Conservation (phyloP, 2,329 filamentous ascomycete genomes). For the Fusarium oligoseptatum region DNA sequence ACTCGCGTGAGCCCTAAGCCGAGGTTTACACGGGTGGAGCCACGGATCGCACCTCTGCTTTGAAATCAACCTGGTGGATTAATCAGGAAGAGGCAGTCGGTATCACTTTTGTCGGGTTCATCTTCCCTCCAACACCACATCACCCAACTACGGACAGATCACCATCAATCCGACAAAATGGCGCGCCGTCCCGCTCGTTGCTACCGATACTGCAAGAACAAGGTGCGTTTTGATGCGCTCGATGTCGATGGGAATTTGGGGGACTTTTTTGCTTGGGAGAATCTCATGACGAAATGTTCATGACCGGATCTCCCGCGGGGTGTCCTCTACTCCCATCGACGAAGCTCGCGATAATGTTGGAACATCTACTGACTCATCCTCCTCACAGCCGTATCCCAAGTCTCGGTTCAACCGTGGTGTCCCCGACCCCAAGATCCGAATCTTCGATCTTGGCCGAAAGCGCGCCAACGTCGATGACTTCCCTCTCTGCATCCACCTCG, state of each 20-base stretch:
- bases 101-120: slow-evolving; percentile 46
- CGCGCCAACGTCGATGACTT: slow-evolving; percentile 99
- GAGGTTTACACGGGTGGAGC: slow-evolving; percentile 53
- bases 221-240: slow-evolving; percentile 73
- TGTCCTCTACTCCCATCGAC: slow-evolving; percentile 8
- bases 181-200: slow-evolving; percentile 99
- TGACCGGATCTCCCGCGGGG: slow-evolving; percentile 6
- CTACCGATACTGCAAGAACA: slow-evolving; percentile 99
- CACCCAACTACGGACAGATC: slow-evolving; percentile 54
- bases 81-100: slow-evolving; percentile 48
- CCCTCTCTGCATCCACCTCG: slow-evolving; percentile 98
- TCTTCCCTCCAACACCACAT: slow-evolving; percentile 54
- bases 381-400: slow-evolving; percentile 90
- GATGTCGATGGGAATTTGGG: slow-evolving; percentile 25
- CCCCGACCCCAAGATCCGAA: slow-evolving; percentile 85
- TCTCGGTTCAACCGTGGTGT: slow-evolving; percentile 99
- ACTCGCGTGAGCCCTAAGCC: slow-evolving; percentile 54
- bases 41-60: slow-evolving; percentile 56
- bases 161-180: slow-evolving; percentile 84
- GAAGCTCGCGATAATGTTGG: slow-evolving; percentile 6
- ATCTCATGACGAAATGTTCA: slow-evolving; percentile 27
- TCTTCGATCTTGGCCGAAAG: slow-evolving; percentile 99
- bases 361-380: slow-evolving; percentile 33
- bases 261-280: slow-evolving; percentile 11
- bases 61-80: slow-evolving; percentile 64